Percentiles rank a stretch among this genome's conserved stretches.
These are phyloP conservation scores for Cryptosporidium sp. DNA, from an alignment of 169 alveolate genomes.

Conservation along the genomic window DNA sequence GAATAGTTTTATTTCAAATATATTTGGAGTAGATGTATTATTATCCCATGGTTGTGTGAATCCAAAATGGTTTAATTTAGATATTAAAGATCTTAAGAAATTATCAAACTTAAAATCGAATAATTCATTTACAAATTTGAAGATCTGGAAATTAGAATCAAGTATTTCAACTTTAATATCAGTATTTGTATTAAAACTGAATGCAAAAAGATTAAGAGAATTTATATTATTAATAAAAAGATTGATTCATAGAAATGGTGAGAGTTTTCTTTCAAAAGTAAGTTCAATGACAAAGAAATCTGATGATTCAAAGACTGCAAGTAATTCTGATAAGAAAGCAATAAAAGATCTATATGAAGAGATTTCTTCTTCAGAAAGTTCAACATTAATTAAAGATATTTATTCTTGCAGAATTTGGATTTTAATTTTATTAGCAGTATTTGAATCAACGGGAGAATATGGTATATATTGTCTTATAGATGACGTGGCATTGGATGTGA, in stretches of 20 bases:
- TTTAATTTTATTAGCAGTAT: slow-evolving; percentile 19
- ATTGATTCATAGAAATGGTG: slow-evolving; percentile 46
- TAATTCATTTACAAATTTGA: neutral
- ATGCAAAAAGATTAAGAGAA: slow-evolving; percentile 30
- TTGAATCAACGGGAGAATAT: slow-evolving; percentile 34
- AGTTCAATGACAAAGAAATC: neutral
- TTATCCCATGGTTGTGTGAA: slow-evolving; percentile 15
- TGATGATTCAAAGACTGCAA: neutral
- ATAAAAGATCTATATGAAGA: slow-evolving; percentile 18
- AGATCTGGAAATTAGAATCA: slow-evolving; percentile 39
- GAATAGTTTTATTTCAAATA: slow-evolving; percentile 12
- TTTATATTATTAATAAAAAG: slow-evolving; percentile 18
- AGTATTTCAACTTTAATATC: slow-evolving; percentile 48
- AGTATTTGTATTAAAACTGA: slow-evolving; percentile 24
- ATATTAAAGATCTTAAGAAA: neutral
- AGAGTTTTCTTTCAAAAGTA: slow-evolving; percentile 38
- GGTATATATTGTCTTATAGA: slow-evolving; percentile 59
- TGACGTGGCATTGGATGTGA: slow-evolving; percentile 44
- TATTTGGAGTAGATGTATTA: slow-evolving; percentile 19
- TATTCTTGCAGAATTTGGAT: slow-evolving; percentile 62
- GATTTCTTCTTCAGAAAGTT: neutral
- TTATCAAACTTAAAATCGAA: neutral
- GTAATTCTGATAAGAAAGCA: neutral
- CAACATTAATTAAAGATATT: slow-evolving; percentile 16
- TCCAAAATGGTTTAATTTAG: slow-evolving; percentile 9